Conservation (phyloP, 1,284 basidiomycete species). For the Trametes polyzona region DNA sequence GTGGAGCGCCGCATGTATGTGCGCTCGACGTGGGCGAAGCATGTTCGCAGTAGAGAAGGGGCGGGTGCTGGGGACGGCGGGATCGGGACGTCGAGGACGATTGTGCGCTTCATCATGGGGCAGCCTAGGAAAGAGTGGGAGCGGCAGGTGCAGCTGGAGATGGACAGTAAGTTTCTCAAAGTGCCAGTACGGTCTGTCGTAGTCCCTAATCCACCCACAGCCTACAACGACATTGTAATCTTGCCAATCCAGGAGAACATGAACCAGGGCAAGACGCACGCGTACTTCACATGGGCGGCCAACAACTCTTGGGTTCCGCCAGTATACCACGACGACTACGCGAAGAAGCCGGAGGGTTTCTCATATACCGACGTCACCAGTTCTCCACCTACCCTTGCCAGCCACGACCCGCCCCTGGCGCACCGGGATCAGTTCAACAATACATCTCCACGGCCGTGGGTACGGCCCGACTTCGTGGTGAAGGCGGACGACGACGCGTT, state of each 20-base stretch:
- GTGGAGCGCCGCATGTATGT: conserved; percentile 90
- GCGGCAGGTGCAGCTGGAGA: conserved; percentile 83
- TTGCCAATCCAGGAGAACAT: conserved; percentile 89
- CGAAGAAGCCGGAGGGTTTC: conserved; percentile 43
- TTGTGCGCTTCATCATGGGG: conserved; percentile 92
- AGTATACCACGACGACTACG: conserved; percentile 47
- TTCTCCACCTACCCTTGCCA: conserved; percentile 59
- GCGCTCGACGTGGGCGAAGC: conserved; percentile 88
- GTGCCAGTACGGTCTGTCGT: background rate
- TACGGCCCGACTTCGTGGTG: conserved; percentile 85
- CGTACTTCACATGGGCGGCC: conserved; percentile 89
- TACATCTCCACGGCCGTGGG: conserved; percentile 58
- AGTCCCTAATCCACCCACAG: conserved; percentile 6
- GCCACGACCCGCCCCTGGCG: conserved; percentile 65
- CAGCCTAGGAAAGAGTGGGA: conserved; percentile 83
- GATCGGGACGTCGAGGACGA: conserved; percentile 80
- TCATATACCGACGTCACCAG: conserved; percentile 64
- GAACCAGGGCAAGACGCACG: conserved; percentile 87
- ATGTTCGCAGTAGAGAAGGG: conserved; percentile 77
- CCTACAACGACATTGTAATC: conserved; percentile 90
- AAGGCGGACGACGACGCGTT: conserved; percentile 97
- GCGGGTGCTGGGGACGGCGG: conserved; percentile 73
- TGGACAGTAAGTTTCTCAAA: conserved; percentile 75
- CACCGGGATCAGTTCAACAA: conserved; percentile 51
- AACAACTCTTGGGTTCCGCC: conserved; percentile 92